Evolutionary conservation across 2,329 filamentous ascomycete genomes (phyloP), one percentile per base, ranked within the genome.

Genomic region (Trichophaea hybrida): DNA sequence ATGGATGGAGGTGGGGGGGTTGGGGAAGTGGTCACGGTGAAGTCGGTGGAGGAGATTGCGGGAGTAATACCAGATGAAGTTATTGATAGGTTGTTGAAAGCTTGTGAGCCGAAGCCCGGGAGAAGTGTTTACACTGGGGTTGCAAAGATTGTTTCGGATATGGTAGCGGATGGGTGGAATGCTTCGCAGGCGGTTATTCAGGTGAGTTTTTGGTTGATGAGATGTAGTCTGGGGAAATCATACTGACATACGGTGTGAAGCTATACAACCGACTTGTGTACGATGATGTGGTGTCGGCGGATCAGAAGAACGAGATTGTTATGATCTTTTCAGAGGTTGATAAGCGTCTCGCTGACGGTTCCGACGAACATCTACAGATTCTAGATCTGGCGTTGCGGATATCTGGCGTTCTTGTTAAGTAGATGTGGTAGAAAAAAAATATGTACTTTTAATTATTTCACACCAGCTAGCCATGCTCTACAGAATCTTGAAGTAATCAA

Each of bases 121-220:
- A 78, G 79, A 0, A 55, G 64, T 58, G 17, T 82, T 0, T 98
- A 94, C 69, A 78, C 82, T 61, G 78, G 80, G 10, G 80, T 98
- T 13, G 82, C 88, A 0, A 82, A 82, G 65, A 83, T 88, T 5
- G 86, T 97, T 4, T 87, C 90, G 68, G 86, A 95, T 65, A 83
- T 98, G 76, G 84, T 97, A 51, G 91, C 91, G 0, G 93, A 97
- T 74, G 93, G 93, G 6, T 98, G 93, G 91, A 96, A 90, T 71
- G 93, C 91, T 31, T 83, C 84, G 5, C 93, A 97, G 73, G 81
- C 96, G 32, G 78, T 97, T 40, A 76, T 80, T 15, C 89, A 95
- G 78, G 84, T 86, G 74, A 72, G 75, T 69, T 24, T 49, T 53
- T 33, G 24, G 24, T 24, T 24, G 24, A 35, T 24, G 13, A 31